Evolutionary conservation across 163 green algal species (phyloP).

Genomic region (Scenedesmus sp.): DNA sequence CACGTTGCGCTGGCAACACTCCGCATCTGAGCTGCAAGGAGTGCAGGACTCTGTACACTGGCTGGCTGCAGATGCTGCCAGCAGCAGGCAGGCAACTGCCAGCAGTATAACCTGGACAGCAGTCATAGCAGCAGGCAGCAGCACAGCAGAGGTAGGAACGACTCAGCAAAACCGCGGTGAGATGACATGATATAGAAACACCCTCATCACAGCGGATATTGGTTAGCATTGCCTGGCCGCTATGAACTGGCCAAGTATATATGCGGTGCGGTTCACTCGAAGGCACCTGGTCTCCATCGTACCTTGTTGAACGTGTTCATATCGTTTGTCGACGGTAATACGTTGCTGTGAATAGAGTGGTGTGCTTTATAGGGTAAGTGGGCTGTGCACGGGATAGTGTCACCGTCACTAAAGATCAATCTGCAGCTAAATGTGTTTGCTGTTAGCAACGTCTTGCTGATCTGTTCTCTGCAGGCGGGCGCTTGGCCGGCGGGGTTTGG

Average conservation of each 20-base stretch:
- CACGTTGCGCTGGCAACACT: neutral
- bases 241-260: neutral
- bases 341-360: neutral
- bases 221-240: neutral
- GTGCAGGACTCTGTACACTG: neutral
- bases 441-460: too few relatives aligned
- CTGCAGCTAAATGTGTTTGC: too few relatives aligned
- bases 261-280: neutral
- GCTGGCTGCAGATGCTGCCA: neutral
- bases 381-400: neutral
- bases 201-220: neutral
- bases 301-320: neutral
- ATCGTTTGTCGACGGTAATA: neutral
- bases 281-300: neutral
- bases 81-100: neutral
- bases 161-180: neutral
- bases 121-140: conserved; percentile 31
- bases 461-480: too few relatives aligned
- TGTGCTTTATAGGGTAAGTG: neutral
- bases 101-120: neutral
- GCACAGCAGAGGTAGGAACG: neutral
- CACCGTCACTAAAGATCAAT: neutral
- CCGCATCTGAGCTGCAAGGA: conserved; percentile 4
- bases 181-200: neutral
- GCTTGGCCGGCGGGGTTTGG: too few relatives aligned